Base-by-base conservation (phyloP, 306 rosid genomes). In the Begonia peltatifolia region DNA sequence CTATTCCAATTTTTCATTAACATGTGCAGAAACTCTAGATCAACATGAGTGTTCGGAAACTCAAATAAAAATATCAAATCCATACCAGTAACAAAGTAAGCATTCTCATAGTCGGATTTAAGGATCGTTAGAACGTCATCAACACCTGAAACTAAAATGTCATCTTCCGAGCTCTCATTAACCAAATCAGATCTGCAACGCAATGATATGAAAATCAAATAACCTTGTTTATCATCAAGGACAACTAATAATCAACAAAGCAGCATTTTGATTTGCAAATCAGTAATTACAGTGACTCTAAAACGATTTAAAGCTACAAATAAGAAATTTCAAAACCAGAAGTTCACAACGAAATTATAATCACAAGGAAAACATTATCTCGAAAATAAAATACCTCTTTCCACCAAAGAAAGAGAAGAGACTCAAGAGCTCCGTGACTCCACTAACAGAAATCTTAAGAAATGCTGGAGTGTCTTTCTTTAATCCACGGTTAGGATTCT, bases 1-100 rank as follows among this genome's bases (percentile, higher is more conserved):
- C 38, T 30, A 30, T 30, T 30, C 38, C 38, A 30, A 5, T 30
- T 30, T 30, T 5, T 30, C 38, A 30, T 30, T 30, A 30, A 30
- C 38, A 5, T 30, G 38, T 30, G 38, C 38, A 30, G 38, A 30
- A 30, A 30, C 38, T 30, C 38, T 30, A 30, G 8, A 30, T 30
- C 38, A 30, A 30, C 2, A 30, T 30, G 38, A 4, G 38, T 5
- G 5, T 30, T 30, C 9, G 8, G 38, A 30, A 30, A 30, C 38
- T 30, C 9, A 30, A 30, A 10, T 15, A 7, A 13, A 53, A 54
- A 11, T 41, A 12, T 11, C 38, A 18, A 6, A 41, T 2, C 35
- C n/a, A 30, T 53, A 88, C 88, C 97, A 13, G 95, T 82, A 16
- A 84, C 89, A 41, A 88, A 88, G 70, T 88, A 88, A 52, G 78